Evolutionary conservation across 768 basidiomycete species (phyloP).

Genomic region (Pleurotus ostreatus): DNA sequence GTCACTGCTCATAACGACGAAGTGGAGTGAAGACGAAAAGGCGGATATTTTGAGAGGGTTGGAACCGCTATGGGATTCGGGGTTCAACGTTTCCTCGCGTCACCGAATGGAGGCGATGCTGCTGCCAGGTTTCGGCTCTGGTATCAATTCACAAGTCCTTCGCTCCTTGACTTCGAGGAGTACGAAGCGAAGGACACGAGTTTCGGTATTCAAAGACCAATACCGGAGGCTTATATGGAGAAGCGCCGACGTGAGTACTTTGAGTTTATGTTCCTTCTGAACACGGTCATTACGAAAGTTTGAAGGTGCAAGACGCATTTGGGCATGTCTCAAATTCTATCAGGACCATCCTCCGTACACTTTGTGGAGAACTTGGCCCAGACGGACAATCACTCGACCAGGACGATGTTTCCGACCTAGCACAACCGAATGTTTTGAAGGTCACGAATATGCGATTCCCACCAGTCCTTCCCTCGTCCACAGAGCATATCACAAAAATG

Average conservation of each 20-base stretch:
- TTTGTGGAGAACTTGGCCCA: constrained; percentile 24
- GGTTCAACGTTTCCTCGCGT: not conserved
- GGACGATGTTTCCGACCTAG: constrained; percentile 57
- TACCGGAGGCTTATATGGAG: constrained; percentile 65
- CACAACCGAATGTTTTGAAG: constrained; percentile 36
- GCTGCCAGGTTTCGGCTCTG: constrained; percentile 42
- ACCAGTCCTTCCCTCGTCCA: constrained; percentile 17
- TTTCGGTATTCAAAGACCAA: constrained; percentile 23
- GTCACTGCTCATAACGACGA: constrained; percentile 33
- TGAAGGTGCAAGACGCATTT: constrained; percentile 52
- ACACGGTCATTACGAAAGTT: not conserved
- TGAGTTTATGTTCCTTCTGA: not conserved
- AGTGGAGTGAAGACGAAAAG: constrained; percentile 62
- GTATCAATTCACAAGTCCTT: constrained; percentile 59
- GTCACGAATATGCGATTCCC: constrained; percentile 11
- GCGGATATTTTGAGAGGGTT: constrained; percentile 62
- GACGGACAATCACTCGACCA: constrained; percentile 22
- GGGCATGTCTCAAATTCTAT: constrained; percentile 24
- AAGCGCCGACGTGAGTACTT: constrained; percentile 55
- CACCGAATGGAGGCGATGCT: constrained; percentile 41
- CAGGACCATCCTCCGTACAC: constrained; percentile 35
- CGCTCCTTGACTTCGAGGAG: constrained; percentile 23
- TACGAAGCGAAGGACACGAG: constrained; percentile 8
- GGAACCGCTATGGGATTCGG: constrained; percentile 34
- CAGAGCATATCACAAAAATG: constrained; percentile 35